A percentile compares a stretch with the other conserved stretches of the same genome.
Evolutionary conservation across 805 yeast genomes (phyloP).

Genomic region (Candida oleophila): DNA sequence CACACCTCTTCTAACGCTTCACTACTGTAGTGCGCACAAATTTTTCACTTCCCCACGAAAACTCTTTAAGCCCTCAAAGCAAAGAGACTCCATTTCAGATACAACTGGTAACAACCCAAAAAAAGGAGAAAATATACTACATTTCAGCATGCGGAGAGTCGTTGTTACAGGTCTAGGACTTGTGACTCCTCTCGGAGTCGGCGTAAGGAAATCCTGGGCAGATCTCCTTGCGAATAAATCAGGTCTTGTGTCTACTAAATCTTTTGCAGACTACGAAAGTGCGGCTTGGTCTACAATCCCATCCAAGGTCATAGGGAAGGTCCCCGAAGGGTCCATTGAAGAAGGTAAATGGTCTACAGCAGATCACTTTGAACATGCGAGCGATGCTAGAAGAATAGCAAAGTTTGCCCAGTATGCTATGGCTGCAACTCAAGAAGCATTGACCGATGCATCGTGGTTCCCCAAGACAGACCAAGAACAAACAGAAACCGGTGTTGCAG

Average conservation of each 20-base stretch:
- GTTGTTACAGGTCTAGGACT: constrained; percentile 92
- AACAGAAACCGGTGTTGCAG: constrained; percentile 64
- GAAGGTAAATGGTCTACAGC: constrained; percentile 52
- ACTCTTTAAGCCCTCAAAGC: too few species aligned
- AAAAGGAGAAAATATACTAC: too few species aligned
- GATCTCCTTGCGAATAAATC: constrained; percentile 50
- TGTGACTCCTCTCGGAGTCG: constrained; percentile 83
- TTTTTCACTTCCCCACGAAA: too few species aligned
- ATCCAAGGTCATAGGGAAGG: constrained; percentile 70
- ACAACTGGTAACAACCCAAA: too few species aligned
- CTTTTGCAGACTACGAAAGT: constrained; percentile 38
- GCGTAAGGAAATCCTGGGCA: constrained; percentile 53
- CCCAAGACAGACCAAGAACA: constrained; percentile 36
- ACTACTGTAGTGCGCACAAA: too few species aligned
- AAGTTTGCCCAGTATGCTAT: constrained; percentile 76
- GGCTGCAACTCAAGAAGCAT: constrained; percentile 75
- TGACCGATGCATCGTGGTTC: constrained; percentile 60
- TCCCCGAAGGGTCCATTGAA: constrained; percentile 50
- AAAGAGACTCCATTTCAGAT: too few species aligned
- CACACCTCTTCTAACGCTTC: too few species aligned
- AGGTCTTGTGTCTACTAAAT: constrained; percentile 57
- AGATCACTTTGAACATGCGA: constrained; percentile 45
- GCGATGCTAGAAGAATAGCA: constrained; percentile 63
- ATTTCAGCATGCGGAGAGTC: constrained; percentile 48
- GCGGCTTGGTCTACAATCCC: constrained; percentile 58